Evolutionary conservation across 2,329 filamentous ascomycete genomes (phyloP).

Genomic region (Teratosphaeria pseudoeucalypti): DNA sequence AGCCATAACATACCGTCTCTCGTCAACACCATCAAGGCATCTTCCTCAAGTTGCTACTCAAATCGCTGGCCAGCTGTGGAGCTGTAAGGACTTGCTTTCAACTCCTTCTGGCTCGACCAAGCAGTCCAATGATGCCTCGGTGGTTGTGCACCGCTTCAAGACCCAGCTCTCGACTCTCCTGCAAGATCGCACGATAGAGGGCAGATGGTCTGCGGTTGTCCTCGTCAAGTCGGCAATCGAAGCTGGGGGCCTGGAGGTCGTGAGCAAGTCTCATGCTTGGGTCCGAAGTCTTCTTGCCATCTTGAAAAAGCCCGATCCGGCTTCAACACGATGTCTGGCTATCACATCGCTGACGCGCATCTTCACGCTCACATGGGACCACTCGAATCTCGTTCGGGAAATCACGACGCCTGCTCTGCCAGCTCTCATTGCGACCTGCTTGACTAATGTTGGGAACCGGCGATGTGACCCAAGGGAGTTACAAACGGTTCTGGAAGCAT

Average conservation of each 20-base stretch:
- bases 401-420: slow-evolving; percentile 76
- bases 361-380: slow-evolving; percentile 70
- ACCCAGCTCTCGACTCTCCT: slow-evolving; percentile 68
- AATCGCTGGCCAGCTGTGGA: slow-evolving; percentile 48
- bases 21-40: slow-evolving; percentile 59
- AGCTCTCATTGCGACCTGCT: slow-evolving; percentile 60
- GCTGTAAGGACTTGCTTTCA: slow-evolving; percentile 52
- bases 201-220: slow-evolving; percentile 66
- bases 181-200: slow-evolving; percentile 63
- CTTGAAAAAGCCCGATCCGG: slow-evolving; percentile 69
- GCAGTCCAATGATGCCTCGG: slow-evolving; percentile 52
- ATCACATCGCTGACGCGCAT: slow-evolving; percentile 72
- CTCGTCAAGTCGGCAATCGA: slow-evolving; percentile 75
- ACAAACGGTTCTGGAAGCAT: slow-evolving; percentile 60
- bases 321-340: slow-evolving; percentile 63
- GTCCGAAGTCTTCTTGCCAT: slow-evolving; percentile 65
- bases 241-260: slow-evolving; percentile 71
- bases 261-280: slow-evolving; percentile 66
- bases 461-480: slow-evolving; percentile 30
- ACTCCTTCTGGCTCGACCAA: slow-evolving; percentile 45
- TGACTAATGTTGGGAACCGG: slow-evolving; percentile 48
- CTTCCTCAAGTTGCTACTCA: slow-evolving; percentile 63
- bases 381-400: slow-evolving; percentile 74
- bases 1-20: slow-evolving; percentile 58
- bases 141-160: slow-evolving; percentile 73